Conservation (phyloP, 148 eudicot species). For the Chenopodium suecicum region DNA sequence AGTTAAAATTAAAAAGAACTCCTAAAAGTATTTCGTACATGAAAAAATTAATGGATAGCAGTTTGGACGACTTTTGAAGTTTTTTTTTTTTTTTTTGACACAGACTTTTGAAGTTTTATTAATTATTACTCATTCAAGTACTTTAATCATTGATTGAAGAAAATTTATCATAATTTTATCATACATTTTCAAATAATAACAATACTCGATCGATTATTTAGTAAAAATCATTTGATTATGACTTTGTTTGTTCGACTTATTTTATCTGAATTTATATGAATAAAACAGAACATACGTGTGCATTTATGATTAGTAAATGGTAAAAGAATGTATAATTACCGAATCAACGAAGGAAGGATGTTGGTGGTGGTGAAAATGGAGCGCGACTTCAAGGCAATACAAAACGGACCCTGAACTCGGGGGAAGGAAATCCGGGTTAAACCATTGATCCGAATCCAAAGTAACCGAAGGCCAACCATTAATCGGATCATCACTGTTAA, state of each 20-base stretch:
- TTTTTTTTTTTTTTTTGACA: too few species aligned
- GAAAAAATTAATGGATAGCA: neutral
- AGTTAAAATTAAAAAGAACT: too few species aligned
- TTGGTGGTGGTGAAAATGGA: slow-evolving; percentile 46
- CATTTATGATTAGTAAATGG: too few species aligned
- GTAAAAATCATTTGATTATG: too few species aligned
- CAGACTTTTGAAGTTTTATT: neutral
- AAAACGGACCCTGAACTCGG: slow-evolving; percentile 51
- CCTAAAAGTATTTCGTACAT: neutral
- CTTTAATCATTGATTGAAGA: too few species aligned
- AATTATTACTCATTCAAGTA: too few species aligned
- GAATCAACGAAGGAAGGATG: slow-evolving; percentile 35
- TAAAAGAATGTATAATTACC: slow-evolving; percentile 29
- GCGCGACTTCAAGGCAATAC: slow-evolving; percentile 77
- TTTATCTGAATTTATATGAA: too few species aligned
- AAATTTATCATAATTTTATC: too few species aligned
- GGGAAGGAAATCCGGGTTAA: slow-evolving; percentile 56
- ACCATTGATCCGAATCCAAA: slow-evolving; percentile 41
- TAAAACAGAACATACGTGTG: too few species aligned
- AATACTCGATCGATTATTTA: too few species aligned
- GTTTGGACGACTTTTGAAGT: neutral
- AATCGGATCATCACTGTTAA: slow-evolving; percentile 73
- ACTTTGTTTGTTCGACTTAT: too few species aligned
- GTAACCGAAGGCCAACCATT: slow-evolving; percentile 78
- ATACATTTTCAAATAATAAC: too few species aligned